Base-by-base conservation (phyloP, 2,329 filamentous ascomycete species). In the Pleurostoma richardsiae region DNA sequence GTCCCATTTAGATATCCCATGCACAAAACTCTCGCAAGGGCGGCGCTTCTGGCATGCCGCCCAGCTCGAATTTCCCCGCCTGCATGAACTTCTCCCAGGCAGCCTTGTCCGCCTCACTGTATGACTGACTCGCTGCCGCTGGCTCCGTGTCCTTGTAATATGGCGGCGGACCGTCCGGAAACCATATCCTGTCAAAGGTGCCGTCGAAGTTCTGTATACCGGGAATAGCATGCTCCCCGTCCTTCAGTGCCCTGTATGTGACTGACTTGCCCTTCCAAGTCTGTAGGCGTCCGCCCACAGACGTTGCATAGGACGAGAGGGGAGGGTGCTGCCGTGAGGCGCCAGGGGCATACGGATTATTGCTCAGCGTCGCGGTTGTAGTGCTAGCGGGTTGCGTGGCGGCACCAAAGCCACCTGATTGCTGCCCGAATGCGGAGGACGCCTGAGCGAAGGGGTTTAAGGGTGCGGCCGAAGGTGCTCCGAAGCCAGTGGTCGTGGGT, bases 21-120 rank as follows among this genome's bases (percentile, higher is more conserved):
- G 70, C 66, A 54, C 82, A 83, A 73, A 83, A 92, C 59, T 92
- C 89, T 51, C 82, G 75, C 65, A 83, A 84, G 0, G 91, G 91
- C 26, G 91, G 88, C 41, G 90, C 69, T 55, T 86, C 76, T 0
- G 91, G 91, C 69, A 96, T 86, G 5, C 83, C 57, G 0, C 84
- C 85, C 33, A 82, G 81, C 39, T 78, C 74, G 63, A 95, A 96
- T 30, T 63, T 66, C 1, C 88, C 88, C 26, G 79, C 79, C 52
- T 80, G 72, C 41, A 76, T 70, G 60, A 90, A 83, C 36, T 74
- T 76, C 2, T 82, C 74, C 51, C 50, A 45, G 6, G 58, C 55
- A 0, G 46, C 45, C 30, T 49, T 47, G 4, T 58, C 54, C 6
- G 26, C 19, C 6, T 48, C 48, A 1, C 45, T 50, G 26, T 80